A percentile compares a stretch with the other conserved stretches of the same genome.
phyloP scores from a whole-genome alignment of 2,329 filamentous ascomycete species.

The Whalleya microplaca region DNA sequence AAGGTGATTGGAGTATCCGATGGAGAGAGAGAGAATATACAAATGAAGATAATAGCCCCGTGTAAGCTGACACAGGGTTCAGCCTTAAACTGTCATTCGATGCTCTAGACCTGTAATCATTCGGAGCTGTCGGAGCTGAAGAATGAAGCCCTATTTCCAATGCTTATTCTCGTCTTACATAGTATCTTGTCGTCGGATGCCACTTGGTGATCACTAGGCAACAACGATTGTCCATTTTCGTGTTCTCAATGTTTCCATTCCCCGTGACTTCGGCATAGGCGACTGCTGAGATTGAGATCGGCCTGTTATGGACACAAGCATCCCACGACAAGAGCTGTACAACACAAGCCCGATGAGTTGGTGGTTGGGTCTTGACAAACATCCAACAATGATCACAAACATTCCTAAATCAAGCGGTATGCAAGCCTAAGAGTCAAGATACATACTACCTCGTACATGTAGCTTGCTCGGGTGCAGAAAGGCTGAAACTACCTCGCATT shows the following conservation, averaged over 20 bases:
- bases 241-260: constrained; percentile 14
- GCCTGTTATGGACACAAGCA: constrained; percentile 2
- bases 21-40: constrained; percentile 50
- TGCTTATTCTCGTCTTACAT: background rate
- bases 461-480: too few relatives aligned
- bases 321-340: constrained; percentile 7
- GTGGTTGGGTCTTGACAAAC: too few relatives aligned
- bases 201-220: background rate
- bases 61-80: background rate
- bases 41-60: background rate
- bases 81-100: too few relatives aligned
- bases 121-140: background rate
- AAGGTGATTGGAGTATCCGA: constrained; percentile 61
- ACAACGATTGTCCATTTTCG: background rate
- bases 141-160: background rate
- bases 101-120: background rate
- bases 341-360: background rate
- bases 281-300: constrained; percentile 20
- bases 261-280: constrained; percentile 2
- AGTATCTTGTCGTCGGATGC: background rate
- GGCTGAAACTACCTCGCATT: too few relatives aligned
- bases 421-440: background rate
- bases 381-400: background rate
- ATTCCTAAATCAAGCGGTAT: background rate
- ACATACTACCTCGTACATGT: too few relatives aligned